Conservation (phyloP, 1,284 basidiomycete species). For the Ganoderma sinense region DNA sequence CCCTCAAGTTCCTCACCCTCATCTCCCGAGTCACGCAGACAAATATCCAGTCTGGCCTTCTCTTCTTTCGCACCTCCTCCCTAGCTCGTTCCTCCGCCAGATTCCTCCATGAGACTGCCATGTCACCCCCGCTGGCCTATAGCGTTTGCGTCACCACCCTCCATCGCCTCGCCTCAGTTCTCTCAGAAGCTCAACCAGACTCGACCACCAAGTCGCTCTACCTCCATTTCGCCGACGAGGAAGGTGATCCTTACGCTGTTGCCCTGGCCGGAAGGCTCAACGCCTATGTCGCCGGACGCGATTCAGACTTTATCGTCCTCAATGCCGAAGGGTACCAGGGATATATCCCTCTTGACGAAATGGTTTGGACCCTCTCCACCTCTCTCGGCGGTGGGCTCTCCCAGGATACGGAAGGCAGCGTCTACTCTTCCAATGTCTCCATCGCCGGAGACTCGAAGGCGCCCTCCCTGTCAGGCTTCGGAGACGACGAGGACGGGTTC, state of each 20-base stretch:
- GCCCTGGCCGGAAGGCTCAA: conserved; percentile 79
- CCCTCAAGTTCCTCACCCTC: conserved; percentile 78
- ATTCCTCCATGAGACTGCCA: conserved; percentile 76
- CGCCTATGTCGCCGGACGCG: conserved; percentile 81
- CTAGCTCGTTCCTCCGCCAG: conserved; percentile 72
- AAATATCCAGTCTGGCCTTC: conserved; percentile 66
- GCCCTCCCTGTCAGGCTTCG: conserved; percentile 18
- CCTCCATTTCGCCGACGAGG: conserved; percentile 81
- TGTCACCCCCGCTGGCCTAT: conserved; percentile 79
- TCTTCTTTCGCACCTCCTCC: conserved; percentile 88
- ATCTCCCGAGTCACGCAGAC: conserved; percentile 66
- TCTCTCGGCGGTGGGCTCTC: conserved; percentile 9
- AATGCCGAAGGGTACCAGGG: conserved; percentile 78
- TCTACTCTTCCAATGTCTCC: conserved; percentile 23
- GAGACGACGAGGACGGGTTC: conserved; percentile 61
- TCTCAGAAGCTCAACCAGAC: background rate
- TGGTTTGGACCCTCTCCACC: conserved; percentile 67
- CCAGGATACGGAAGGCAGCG: conserved; percentile 27
- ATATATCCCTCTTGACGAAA: conserved; percentile 83
- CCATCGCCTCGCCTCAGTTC: conserved; percentile 42
- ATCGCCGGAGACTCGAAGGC: conserved; percentile 38
- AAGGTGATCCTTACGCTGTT: conserved; percentile 89
- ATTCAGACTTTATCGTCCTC: conserved; percentile 86
- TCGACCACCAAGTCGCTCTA: conserved; percentile 48
- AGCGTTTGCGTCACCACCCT: conserved; percentile 71